Conservation (phyloP, 768 basidiomycete species). For the Dacryopinax primogenitus region DNA sequence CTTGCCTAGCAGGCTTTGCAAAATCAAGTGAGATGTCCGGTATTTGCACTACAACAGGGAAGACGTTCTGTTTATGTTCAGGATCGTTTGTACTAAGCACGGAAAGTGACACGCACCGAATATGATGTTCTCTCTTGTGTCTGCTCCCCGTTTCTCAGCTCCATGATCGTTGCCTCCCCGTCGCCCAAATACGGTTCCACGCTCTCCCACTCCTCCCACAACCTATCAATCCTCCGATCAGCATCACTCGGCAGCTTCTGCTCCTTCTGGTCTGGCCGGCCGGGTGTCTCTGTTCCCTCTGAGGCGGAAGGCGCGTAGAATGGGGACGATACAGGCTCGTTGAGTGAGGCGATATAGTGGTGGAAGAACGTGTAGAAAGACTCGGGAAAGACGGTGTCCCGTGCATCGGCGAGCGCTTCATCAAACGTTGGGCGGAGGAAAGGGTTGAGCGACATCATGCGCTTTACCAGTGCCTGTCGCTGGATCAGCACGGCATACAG, state of each 20-base stretch:
- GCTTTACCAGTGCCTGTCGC: constrained; percentile 64
- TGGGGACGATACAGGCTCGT: constrained; percentile 46
- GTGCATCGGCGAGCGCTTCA: constrained; percentile 54
- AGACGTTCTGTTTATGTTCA: constrained; percentile 41
- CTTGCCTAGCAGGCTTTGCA: constrained; percentile 28
- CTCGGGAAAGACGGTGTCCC: constrained; percentile 68
- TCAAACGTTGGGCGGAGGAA: constrained; percentile 68
- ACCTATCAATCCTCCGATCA: constrained; percentile 68
- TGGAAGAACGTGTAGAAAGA: constrained; percentile 91
- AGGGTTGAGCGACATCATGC: constrained; percentile 81
- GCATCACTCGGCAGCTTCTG: constrained; percentile 55
- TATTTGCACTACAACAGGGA: constrained; percentile 60
- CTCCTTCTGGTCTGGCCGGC: constrained; percentile 13
- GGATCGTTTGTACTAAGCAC: background rate
- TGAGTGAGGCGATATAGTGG: constrained; percentile 70
- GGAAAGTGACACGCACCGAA: background rate
- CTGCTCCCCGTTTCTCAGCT: background rate
- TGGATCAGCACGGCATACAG: constrained; percentile 18
- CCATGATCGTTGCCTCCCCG: constrained; percentile 40
- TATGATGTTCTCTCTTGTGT: background rate
- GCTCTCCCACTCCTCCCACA: constrained; percentile 80
- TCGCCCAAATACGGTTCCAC: constrained; percentile 55
- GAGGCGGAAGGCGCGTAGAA: constrained; percentile 30
- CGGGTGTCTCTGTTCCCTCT: background rate
- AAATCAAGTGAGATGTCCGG: constrained; percentile 39